A percentile compares a stretch with the other conserved stretches of the same genome.
phyloP scores from a whole-genome alignment of 805 yeast genomes.

The Ogataea henricii region DNA sequence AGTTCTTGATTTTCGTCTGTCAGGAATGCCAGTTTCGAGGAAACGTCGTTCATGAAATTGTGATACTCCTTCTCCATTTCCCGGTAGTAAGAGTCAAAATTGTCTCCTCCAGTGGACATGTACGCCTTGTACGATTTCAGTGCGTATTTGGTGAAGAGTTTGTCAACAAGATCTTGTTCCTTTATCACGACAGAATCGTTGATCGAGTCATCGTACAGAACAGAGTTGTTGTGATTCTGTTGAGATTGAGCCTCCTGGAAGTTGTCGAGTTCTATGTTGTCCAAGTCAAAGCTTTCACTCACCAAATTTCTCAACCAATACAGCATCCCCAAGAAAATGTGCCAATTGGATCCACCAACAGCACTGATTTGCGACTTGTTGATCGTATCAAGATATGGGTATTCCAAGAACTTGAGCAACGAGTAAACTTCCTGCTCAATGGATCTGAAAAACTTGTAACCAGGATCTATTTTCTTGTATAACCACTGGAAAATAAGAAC shows the following conservation, averaged over 20 bases:
- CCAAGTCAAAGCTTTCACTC: slow-evolving; percentile 42
- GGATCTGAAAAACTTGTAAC: slow-evolving; percentile 64
- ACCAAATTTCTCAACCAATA: slow-evolving; percentile 75
- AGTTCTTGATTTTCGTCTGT: slow-evolving; percentile 43
- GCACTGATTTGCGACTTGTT: slow-evolving; percentile 87
- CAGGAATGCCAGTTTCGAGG: slow-evolving; percentile 45
- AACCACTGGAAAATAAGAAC: slow-evolving; percentile 76
- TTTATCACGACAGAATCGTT: slow-evolving; percentile 29
- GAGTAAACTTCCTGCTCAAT: slow-evolving; percentile 76
- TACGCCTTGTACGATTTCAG: slow-evolving; percentile 68
- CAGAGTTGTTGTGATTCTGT: slow-evolving; percentile 29
- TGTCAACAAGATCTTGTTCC: slow-evolving; percentile 32
- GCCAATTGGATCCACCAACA: slow-evolving; percentile 91
- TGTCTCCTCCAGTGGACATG: slow-evolving; percentile 59
- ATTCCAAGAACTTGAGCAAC: slow-evolving; percentile 62
- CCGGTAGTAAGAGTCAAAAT: slow-evolving; percentile 52
- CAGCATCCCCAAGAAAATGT: slow-evolving; percentile 74
- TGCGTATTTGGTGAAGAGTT: slow-evolving; percentile 49
- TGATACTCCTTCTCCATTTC: slow-evolving; percentile 62
- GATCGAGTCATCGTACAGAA: slow-evolving; percentile 26
- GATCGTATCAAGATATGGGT: slow-evolving; percentile 79
- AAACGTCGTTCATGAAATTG: slow-evolving; percentile 49
- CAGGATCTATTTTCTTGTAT: slow-evolving; percentile 77
- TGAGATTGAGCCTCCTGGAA: slow-evolving; percentile 25
- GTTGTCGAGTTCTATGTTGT: slow-evolving; percentile 33